Evolutionary conservation across 2,329 filamentous ascomycete genomes (phyloP).

Genomic region (Ophiosphaerella korrae): DNA sequence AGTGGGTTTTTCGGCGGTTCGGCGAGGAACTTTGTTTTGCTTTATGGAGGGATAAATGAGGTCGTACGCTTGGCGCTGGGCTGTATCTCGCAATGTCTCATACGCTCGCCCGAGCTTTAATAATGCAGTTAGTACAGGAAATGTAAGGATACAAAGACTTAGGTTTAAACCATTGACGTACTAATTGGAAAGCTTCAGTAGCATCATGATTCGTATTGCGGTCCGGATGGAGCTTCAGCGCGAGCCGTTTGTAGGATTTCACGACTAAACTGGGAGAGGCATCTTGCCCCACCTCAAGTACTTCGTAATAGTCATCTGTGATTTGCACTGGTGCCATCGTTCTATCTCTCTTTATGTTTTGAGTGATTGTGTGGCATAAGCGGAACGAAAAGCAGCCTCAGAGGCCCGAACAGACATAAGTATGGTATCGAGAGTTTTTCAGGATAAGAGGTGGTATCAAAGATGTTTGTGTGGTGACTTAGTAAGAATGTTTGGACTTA

Average conservation of each 20-base stretch:
- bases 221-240: constrained; percentile 46
- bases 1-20: background rate
- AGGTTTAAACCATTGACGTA: constrained; percentile 19
- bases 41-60: constrained; percentile 36
- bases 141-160: constrained; percentile 26
- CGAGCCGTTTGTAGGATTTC: constrained; percentile 42
- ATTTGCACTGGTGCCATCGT: constrained; percentile 32
- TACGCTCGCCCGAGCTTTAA: constrained; percentile 42
- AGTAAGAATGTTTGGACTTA: too few relatives aligned
- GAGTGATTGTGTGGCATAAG: too few relatives aligned
- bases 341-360: too few relatives aligned
- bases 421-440: too few relatives aligned
- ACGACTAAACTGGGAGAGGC: constrained; percentile 33
- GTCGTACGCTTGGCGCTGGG: constrained; percentile 41
- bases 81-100: constrained; percentile 43
- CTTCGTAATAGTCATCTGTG: constrained; percentile 43
- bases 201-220: constrained; percentile 34
- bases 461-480: too few relatives aligned
- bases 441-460: too few relatives aligned
- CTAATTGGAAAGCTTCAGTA: constrained; percentile 44
- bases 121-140: background rate
- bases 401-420: too few relatives aligned
- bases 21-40: constrained; percentile 6
- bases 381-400: too few relatives aligned
- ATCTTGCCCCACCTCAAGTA: constrained; percentile 37